Base-by-base conservation (phyloP, 805 yeast species). In the Nakazawaea wyomingensis region DNA sequence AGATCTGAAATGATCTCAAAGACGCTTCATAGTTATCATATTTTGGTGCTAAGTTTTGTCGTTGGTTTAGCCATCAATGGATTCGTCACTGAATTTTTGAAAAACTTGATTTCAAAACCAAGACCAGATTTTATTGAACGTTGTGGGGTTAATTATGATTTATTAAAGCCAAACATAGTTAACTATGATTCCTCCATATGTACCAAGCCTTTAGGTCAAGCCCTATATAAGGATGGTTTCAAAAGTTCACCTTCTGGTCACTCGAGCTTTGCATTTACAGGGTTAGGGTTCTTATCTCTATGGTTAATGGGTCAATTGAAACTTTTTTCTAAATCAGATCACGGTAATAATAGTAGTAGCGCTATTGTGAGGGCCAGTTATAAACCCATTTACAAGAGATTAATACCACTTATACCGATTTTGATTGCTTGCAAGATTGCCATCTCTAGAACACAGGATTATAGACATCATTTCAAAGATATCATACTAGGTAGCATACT, bases 91-190 rank as follows among this genome's bases (percentile, higher is more conserved):
- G 85, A 88, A 52, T 68, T 80, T 26, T 61, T 87, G 48, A 90
- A 91, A 65, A 75, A 81, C 54, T 74, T 82, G 71, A 76, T 90
- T 38, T 96, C 96, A 1, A 78, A 95, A 57, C 82, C 82, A 42
- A 72, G 97, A 51, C 98, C 97, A 0, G 97, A 90, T 62, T 86
- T 89, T 57, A 63, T 91, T 46, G 84, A 84, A 6, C 71, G 98
- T 50, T 90, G 97, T 60, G 64, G 72, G n/a, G 93, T 95, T 5
- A 65, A 65, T 30, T 57, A 60, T 44, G 69, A 35, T 62, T 67
- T 10, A n/a, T 11, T 34, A 4, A 28, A 45, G 11, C 38, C 37
- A 8, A 16, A 36, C 14, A 27, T 27, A 5, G 50, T 22, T 61
- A 29, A 62, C 72, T 54, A 52, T 42, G 53, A 54, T 24, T 35